Evolutionary conservation across 1,284 basidiomycete genomes (phyloP), one percentile per base, ranked within the genome.

Genomic region (Cystobasidiaceae sp.): DNA sequence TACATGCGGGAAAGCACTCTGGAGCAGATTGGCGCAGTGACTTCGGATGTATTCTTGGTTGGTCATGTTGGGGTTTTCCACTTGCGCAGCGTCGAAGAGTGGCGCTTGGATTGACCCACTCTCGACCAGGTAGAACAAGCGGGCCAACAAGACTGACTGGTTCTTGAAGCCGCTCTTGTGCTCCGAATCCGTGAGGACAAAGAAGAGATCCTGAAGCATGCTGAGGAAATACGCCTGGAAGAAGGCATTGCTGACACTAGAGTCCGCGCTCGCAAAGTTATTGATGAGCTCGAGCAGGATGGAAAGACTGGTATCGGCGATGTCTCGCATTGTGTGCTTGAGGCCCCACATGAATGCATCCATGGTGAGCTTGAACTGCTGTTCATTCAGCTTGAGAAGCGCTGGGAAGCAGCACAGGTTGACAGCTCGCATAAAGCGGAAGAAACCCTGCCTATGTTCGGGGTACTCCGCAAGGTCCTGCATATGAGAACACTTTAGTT

Each of bases 291-390:
- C 94, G 72, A 93, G 80, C 70, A 89, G 92, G 76, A 98, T 93
- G 92, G 71, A 58, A 69, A 97, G 77, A 58, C 94, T 94, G 34
- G 87, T 90, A 77, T 99, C 96, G 27, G 93, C 91, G 72, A 99
- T 97, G 78, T 98, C 96, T 61, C 96, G 86, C 91, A 97, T 96
- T n/a, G 93, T 97, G 80, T 99, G 96, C 80, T 98, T 99, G 82
- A 98, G 96, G 13, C 93, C 94, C 96, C 96, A 99, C 59, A 97
- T 89, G 70, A 97, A 89, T 71, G 92, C 93, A 78, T 98, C 96
- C 85, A 97, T 97, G 77, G 96, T 89, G 68, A 98, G 80, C 80
- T 97, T 97, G 84, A 98, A 98, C 79, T 96, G 90, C 55, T 83
- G 78, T n/a, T 92, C 88, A 15, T 90, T 89, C 63, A 97, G 83